Evolutionary conservation across 768 basidiomycete genomes (phyloP), one percentile per base, ranked within the genome.

Genomic region (Pulveroboletus frians): DNA sequence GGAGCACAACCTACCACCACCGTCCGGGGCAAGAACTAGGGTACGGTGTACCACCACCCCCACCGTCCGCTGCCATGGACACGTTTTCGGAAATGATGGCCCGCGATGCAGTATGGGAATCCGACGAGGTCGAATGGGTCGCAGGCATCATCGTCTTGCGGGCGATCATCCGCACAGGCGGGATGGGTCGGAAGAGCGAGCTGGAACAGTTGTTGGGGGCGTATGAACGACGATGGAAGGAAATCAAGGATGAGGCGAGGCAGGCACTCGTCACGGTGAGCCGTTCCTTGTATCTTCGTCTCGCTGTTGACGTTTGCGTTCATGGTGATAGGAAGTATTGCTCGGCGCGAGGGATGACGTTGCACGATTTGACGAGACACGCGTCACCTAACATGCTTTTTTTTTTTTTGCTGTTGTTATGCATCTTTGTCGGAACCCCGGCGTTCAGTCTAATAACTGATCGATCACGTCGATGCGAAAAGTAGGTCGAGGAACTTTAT

Each of bases 151-250:
- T 76, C 55, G 74, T 82, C 21, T 60, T 83, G 49, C 67, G 78
- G 9, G 77, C 79, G 30, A 72, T 84, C 36, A 83, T 84, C 48
- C 68, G 81, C 48, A 77, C 76, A 15, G 75, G 73, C 1, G 71
- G 75, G 61, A 63, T 74, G 37, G 72, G 72, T n/a, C 74, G 77
- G 53, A 68, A 76, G 52, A 71, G 75, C 36, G 74, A 80, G 49
- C 83, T 80, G 58, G 79, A 77, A 46, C 76, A 76, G 27, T 56
- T 84, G 18, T 46, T 83, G 60, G 69, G 73, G 36, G 75, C 72
- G 7, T 84, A 84, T 59, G 81, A 84, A 57, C 69, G 75, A n/a
- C 66, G 81, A 46, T 84, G 82, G 82, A 84, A 83, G 60, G 82
- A 84, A 61, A 83, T 84, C 51, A 80, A 80, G 60, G 82, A 84